Evolutionary conservation across 2,329 filamentous ascomycete species (phyloP).

Genomic region (Ploettnerulaceae sp.): DNA sequence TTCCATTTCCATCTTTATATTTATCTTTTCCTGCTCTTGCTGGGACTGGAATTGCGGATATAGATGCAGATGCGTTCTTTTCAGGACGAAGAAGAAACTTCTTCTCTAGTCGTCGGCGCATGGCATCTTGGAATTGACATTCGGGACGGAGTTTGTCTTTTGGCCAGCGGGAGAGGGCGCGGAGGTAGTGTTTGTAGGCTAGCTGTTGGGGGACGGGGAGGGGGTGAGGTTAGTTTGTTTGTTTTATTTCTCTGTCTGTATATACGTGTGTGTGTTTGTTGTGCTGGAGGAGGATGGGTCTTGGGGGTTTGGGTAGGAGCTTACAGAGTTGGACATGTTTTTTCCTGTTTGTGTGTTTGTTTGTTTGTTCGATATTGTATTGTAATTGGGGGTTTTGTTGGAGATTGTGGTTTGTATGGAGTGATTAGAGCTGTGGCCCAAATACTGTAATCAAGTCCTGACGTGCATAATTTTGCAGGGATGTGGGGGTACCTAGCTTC

Average conservation of each 20-base stretch:
- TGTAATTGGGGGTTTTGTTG: no score
- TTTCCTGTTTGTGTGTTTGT: no score
- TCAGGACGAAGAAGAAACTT: conserved; percentile 29
- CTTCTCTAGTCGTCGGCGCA: conserved; percentile 43
- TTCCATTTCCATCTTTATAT: no score
- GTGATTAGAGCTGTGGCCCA: background rate
- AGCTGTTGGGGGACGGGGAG: conserved; percentile 32
- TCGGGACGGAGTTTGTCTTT: conserved; percentile 59
- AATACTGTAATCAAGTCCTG: conserved; percentile 3
- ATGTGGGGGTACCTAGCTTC: background rate
- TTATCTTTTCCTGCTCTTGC: no score
- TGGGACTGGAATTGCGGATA: conserved; percentile 4
- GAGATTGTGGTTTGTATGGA: no score
- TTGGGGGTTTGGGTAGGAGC: conserved; percentile 5
- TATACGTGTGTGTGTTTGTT: no score
- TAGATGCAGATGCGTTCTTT: no score
- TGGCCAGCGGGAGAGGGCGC: conserved; percentile 55
- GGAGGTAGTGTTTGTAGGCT: conserved; percentile 44
- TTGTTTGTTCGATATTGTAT: no score
- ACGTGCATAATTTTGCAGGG: conserved; percentile 7
- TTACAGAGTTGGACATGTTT: conserved; percentile 33
- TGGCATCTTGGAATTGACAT: conserved; percentile 54
- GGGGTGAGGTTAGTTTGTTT: background rate
- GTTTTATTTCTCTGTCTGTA: background rate
- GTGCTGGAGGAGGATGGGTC: background rate